Evolutionary conservation across 306 rosid species (phyloP), one percentile per base, ranked within the genome.

Genomic region (Cucumis cinereus): DNA sequence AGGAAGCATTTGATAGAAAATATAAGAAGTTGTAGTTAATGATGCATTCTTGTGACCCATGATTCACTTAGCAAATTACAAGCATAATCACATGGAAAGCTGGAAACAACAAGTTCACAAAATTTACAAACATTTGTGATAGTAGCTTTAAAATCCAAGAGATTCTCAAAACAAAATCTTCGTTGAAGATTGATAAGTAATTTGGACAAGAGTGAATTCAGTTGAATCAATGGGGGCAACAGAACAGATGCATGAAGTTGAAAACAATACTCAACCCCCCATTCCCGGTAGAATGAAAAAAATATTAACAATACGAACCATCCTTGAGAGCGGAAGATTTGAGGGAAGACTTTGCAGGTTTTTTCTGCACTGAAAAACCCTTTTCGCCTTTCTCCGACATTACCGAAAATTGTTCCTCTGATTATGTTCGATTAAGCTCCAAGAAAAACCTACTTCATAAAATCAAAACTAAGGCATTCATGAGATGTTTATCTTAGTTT

Each of bases 311-410:
- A 15, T 47, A 57, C 83, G 77, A 75, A 85, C 86, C 88, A 53
- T 85, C 79, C 74, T 68, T 68, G 55, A 50, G 7, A 47, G 58
- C 40, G 22, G 58, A 15, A 47, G 75, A 47, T 49, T 84, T 81
- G 76, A 85, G 81, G 5, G 86, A 75, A 30, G 88, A 75, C 52
- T 85, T 85, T 47, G 58, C 75, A 70, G 75, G 75, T 30, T 49
- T 59, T 47, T 66, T 49, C 50, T 62, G 79, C 66, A 74, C 28
- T 30, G 92, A 78, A 69, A 40, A 82, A 57, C 85, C 89, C 82
- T 85, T 90, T 78, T 89, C 97, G 41, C 88, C 91, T 84, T 90
- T 93, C 56, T 88, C 97, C 73, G 89, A 78, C 93, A 90, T 89
- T 53, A 19, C 74, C 4, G 64, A 79, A 73, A 58, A 33, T 23